A percentile compares a stretch with the other conserved stretches of the same genome.
These are phyloP conservation scores for Senna tora DNA, from an alignment of 306 rosid genomes.

Conservation along the genomic window DNA sequence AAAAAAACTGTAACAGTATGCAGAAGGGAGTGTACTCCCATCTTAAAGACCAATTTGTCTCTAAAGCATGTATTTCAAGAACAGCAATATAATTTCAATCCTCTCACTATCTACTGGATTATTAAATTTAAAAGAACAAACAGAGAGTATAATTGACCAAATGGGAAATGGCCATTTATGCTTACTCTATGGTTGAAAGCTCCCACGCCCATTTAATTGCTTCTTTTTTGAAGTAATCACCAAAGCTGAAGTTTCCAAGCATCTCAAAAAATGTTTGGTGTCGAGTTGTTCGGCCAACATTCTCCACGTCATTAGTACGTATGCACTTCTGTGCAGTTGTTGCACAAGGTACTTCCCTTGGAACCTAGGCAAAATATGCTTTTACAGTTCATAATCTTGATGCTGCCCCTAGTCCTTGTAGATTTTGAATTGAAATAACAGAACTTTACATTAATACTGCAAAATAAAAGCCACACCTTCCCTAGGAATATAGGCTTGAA, in stretches of 20 bases:
- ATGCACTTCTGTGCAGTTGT: constrained; percentile 89
- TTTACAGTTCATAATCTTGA: constrained; percentile 10
- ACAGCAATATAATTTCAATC: neutral
- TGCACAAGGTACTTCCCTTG: constrained; percentile 73
- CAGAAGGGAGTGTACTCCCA: neutral
- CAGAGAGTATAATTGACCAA: neutral
- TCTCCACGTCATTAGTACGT: constrained; percentile 86
- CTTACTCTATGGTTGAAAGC: constrained; percentile 80
- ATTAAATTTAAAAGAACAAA: constrained; percentile 1
- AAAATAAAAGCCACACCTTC: constrained; percentile 48
- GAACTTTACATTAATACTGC: neutral
- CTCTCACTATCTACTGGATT: neutral
- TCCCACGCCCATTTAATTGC: constrained; percentile 98
- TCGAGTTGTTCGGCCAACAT: constrained; percentile 83
- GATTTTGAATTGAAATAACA: neutral
- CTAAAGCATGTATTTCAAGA: constrained; percentile 5
- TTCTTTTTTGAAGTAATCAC: constrained; percentile 93
- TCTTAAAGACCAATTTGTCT: neutral
- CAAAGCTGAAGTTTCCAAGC: constrained; percentile 99
- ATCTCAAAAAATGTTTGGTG: constrained; percentile 96
- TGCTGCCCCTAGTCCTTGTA: neutral
- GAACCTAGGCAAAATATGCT: constrained; percentile 50
- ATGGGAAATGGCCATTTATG: constrained; percentile 3
- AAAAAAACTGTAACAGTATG: neutral
- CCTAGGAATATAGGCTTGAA: constrained; percentile 93